phyloP scores from a whole-genome alignment of 345 rosid species.

The Nasturtium officinale region DNA sequence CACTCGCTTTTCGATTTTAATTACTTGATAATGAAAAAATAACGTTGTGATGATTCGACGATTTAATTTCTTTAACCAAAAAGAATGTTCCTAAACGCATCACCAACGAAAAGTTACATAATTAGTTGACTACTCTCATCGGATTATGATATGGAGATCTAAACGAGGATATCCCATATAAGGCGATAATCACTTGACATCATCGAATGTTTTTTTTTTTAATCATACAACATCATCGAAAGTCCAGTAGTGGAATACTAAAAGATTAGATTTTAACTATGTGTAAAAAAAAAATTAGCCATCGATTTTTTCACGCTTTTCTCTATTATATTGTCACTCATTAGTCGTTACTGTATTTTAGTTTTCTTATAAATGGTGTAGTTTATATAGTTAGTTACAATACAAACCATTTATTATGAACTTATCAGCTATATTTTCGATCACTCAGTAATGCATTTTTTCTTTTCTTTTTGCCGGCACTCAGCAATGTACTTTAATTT shows the following conservation, averaged over 20 bases:
- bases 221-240: slow-evolving; percentile 34
- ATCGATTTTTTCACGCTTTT: slow-evolving; percentile 6
- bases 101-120: slow-evolving; percentile 32
- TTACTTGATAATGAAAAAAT: background rate
- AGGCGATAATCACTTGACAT: slow-evolving; percentile 38
- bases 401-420: background rate
- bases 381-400: background rate
- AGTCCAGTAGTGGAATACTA: slow-evolving; percentile 14
- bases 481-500: too few relatives aligned
- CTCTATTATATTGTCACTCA: slow-evolving; percentile 4
- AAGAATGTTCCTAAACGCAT: slow-evolving; percentile 26
- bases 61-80: slow-evolving; percentile 11
- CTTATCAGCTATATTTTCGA: background rate
- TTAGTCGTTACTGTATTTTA: background rate
- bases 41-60: slow-evolving; percentile 23
- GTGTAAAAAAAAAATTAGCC: background rate
- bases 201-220: background rate
- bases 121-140: slow-evolving; percentile 27
- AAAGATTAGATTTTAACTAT: background rate
- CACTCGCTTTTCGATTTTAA: slow-evolving; percentile 18
- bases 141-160: slow-evolving; percentile 30
- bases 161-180: background rate
- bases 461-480: too few relatives aligned
- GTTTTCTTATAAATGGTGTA: background rate
- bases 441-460: too few relatives aligned